A percentile compares a stretch with the other conserved stretches of the same genome.
phyloP scores from a whole-genome alignment of 2,329 filamentous ascomycete genomes.

The Penicillium hordei region DNA sequence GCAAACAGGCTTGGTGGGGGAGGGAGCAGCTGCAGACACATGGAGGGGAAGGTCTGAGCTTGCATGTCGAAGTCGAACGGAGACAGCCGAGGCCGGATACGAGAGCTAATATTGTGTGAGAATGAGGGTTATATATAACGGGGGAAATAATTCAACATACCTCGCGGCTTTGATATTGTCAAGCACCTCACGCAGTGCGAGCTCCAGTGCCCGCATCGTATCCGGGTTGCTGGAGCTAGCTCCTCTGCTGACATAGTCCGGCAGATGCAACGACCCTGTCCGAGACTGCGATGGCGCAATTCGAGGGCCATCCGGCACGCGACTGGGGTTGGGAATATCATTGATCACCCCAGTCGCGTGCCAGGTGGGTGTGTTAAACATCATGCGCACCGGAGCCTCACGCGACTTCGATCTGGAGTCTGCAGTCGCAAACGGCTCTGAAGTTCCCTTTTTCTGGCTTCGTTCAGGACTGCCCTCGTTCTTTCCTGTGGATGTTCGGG shows the following conservation, averaged over 20 bases:
- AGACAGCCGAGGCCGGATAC: slow-evolving; percentile 42
- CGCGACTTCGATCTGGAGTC: slow-evolving; percentile 39
- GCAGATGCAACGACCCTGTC: slow-evolving; percentile 30
- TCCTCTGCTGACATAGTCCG: slow-evolving; percentile 62
- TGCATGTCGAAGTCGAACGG: slow-evolving; percentile 81
- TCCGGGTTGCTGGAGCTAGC: slow-evolving; percentile 70
- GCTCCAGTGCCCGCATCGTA: slow-evolving; percentile 76
- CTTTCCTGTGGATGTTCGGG: slow-evolving; percentile 63
- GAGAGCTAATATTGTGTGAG: slow-evolving; percentile 38
- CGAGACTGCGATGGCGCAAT: slow-evolving; percentile 35
- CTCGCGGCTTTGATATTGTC: slow-evolving; percentile 79
- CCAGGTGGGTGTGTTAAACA: slow-evolving; percentile 68
- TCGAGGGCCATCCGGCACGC: slow-evolving; percentile 42
- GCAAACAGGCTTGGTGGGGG: slow-evolving; percentile 81
- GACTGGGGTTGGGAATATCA: slow-evolving; percentile 60
- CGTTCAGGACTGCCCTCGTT: slow-evolving; percentile 62
- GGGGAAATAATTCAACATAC: slow-evolving; percentile 50
- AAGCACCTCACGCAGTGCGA: slow-evolving; percentile 80
- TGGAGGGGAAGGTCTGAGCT: slow-evolving; percentile 78
- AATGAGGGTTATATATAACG: slow-evolving; percentile 7
- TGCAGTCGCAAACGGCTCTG: slow-evolving; percentile 34
- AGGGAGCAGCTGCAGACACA: slow-evolving; percentile 78
- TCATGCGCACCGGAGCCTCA: slow-evolving; percentile 44
- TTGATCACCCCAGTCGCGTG: slow-evolving; percentile 76
- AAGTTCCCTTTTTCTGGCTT: slow-evolving; percentile 46